Conservation (phyloP, 805 yeast species). For the Yarrowia deformans region DNA sequence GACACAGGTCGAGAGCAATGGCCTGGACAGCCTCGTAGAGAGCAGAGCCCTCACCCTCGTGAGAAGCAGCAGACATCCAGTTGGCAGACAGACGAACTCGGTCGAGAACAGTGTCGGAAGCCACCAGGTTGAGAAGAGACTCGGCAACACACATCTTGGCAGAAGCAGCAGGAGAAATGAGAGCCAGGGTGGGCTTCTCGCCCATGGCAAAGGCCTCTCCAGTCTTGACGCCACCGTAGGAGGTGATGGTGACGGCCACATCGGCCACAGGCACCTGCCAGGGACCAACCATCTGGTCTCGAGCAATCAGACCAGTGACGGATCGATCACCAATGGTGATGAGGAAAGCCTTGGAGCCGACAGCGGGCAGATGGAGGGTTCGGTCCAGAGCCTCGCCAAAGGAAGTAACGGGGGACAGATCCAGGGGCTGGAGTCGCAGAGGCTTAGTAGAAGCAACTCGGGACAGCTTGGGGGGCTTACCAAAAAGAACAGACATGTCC, state of each 20-base stretch:
- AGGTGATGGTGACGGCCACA: slow-evolving; percentile 93
- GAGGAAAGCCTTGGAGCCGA: slow-evolving; percentile 91
- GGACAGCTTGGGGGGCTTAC: slow-evolving; percentile 96
- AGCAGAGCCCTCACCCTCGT: slow-evolving; percentile 93
- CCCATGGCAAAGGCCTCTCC: slow-evolving; percentile 99
- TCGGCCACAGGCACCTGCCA: slow-evolving; percentile 99
- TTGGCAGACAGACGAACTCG: slow-evolving; percentile 90
- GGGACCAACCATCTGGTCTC: slow-evolving; percentile 99
- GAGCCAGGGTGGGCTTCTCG: slow-evolving; percentile 89
- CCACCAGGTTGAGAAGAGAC: slow-evolving; percentile 83
- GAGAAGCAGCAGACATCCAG: slow-evolving; percentile 99
- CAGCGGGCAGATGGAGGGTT: slow-evolving; percentile 88
- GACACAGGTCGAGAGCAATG: slow-evolving; percentile 91
- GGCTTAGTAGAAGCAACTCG: slow-evolving; percentile 72
- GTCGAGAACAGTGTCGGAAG: slow-evolving; percentile 82
- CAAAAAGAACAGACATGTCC: slow-evolving; percentile 93
- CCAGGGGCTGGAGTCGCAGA: slow-evolving; percentile 54
- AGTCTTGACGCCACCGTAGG: slow-evolving; percentile 81
- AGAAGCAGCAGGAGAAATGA: slow-evolving; percentile 86
- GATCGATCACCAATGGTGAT: slow-evolving; percentile 98
- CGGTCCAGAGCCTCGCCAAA: slow-evolving; percentile 75
- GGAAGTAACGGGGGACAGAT: slow-evolving; percentile 47
- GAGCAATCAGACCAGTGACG: slow-evolving; percentile 95
- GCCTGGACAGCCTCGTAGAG: slow-evolving; percentile 97
- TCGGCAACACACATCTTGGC: slow-evolving; percentile 97